phyloP scores from a whole-genome alignment of 2,329 filamentous ascomycete genomes.

The Neonectria magnoliae region DNA sequence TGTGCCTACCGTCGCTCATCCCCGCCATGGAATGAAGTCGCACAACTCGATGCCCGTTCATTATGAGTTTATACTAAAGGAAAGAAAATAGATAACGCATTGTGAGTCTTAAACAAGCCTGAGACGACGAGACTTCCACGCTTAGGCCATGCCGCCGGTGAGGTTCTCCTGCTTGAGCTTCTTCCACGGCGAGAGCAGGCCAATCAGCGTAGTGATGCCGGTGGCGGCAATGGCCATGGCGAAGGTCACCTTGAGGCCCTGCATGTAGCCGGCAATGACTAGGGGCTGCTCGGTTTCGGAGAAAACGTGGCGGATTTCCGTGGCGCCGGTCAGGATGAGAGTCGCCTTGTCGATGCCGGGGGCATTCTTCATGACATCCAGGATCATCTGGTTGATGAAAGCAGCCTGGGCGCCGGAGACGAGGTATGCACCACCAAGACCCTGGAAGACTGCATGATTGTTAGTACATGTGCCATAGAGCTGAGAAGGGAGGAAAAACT shows the following conservation, averaged over 20 bases:
- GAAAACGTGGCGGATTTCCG: conserved; percentile 65
- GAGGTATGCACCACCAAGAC: conserved; percentile 61
- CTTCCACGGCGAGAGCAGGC: conserved; percentile 50
- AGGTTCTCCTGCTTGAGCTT: conserved; percentile 47
- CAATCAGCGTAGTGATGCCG: conserved; percentile 51
- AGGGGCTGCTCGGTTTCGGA: conserved; percentile 56
- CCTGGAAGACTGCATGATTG: conserved; percentile 54
- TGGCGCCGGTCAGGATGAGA: conserved; percentile 59
- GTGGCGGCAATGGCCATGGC: conserved; percentile 64
- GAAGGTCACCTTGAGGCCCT: conserved; percentile 70
- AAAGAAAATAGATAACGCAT: neutral
- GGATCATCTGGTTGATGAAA: conserved; percentile 57
- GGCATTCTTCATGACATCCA: conserved; percentile 45
- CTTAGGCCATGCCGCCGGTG: conserved; percentile 45
- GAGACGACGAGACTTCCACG: neutral
- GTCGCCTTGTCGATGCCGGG: conserved; percentile 49
- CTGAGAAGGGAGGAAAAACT: conserved; percentile 30
- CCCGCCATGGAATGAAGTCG: neutral
- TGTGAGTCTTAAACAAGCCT: neutral
- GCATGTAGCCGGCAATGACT: conserved; percentile 70
- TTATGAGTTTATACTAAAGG: neutral
- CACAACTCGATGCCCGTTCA: neutral
- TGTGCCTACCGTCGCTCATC: neutral
- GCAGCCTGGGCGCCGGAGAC: conserved; percentile 59
- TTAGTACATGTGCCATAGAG: conserved; percentile 24